phyloP scores from a whole-genome alignment of 495 filamentous ascomycete species.

The Terfezia boudieri region DNA sequence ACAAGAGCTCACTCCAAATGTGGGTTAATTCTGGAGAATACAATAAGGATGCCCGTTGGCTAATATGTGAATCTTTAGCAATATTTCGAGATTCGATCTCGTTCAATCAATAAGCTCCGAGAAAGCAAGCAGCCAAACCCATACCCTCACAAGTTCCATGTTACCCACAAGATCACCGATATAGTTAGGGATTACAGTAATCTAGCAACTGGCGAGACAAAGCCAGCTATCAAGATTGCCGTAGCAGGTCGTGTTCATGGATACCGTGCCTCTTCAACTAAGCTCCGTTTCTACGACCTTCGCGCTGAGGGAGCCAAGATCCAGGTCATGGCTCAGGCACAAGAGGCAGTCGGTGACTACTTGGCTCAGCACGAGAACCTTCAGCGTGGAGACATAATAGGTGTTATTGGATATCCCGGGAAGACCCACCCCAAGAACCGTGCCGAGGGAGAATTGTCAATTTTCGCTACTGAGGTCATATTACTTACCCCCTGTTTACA shows the following conservation, averaged over 20 bases:
- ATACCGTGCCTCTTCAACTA: constrained; percentile 58
- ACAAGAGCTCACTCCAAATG: constrained; percentile 73
- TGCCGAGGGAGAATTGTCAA: constrained; percentile 59
- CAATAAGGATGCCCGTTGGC: neutral
- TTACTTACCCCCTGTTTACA: constrained; percentile 82
- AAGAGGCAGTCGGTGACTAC: constrained; percentile 30
- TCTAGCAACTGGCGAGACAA: constrained; percentile 68
- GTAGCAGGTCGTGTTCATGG: constrained; percentile 75
- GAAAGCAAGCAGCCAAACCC: constrained; percentile 63
- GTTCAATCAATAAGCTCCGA: constrained; percentile 63
- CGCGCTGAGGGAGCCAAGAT: constrained; percentile 61
- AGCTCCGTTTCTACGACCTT: constrained; percentile 87
- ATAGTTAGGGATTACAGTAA: constrained; percentile 51
- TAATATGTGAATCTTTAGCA: constrained; percentile 29
- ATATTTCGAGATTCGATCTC: constrained; percentile 93
- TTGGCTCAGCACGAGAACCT: constrained; percentile 61
- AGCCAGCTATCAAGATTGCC: constrained; percentile 45
- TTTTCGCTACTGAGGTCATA: constrained; percentile 71
- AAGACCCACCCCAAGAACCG: constrained; percentile 75
- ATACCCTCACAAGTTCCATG: constrained; percentile 93
- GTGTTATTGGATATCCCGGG: constrained; percentile 69
- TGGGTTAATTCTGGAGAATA: constrained; percentile 22
- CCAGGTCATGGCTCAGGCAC: constrained; percentile 78
- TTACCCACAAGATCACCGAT: constrained; percentile 52
- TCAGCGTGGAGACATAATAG: constrained; percentile 76